A percentile compares a stretch with the other conserved stretches of the same genome.
These are phyloP conservation scores for Pleurotus sapidus DNA, from an alignment of 768 basidiomycete genomes.

Conservation along the genomic window DNA sequence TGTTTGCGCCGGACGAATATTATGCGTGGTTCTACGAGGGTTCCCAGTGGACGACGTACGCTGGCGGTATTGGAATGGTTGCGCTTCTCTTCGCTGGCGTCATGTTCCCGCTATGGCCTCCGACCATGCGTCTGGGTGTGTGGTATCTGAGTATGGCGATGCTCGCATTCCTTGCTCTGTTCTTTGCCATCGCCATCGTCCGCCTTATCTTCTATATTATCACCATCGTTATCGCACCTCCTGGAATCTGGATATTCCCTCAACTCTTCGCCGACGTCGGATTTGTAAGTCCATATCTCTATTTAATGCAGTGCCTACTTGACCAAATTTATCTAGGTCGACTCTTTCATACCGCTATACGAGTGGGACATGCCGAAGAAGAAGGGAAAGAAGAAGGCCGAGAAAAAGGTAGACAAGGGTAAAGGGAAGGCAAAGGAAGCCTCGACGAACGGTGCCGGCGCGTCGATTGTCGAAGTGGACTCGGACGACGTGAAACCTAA, in stretches of 20 bases:
- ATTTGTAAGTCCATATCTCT: constrained; percentile 65
- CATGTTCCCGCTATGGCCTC: constrained; percentile 99
- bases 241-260: constrained; percentile 99
- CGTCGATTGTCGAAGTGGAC: constrained; percentile 46
- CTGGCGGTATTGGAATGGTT: constrained; percentile 90
- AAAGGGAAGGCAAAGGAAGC: constrained; percentile 27
- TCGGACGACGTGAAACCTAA: constrained; percentile 38
- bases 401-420: constrained; percentile 16
- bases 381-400: constrained; percentile 25
- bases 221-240: constrained; percentile 80
- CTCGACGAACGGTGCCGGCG: constrained; percentile 35
- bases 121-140: constrained; percentile 87
- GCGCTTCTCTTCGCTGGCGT: constrained; percentile 91
- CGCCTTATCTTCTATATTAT: constrained; percentile 92
- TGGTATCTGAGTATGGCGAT: constrained; percentile 93
- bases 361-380: constrained; percentile 90
- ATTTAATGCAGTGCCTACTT: too few species aligned
- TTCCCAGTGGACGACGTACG: constrained; percentile 89
- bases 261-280: constrained; percentile 97
- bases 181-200: constrained; percentile 88
- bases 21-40: constrained; percentile 98
- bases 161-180: constrained; percentile 83
- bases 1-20: constrained; percentile 74
- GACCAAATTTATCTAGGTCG: constrained; percentile 56
- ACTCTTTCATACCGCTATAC: constrained; percentile 96